phyloP scores from a whole-genome alignment of 345 rosid genomes.

The Cardamine occulta region DNA sequence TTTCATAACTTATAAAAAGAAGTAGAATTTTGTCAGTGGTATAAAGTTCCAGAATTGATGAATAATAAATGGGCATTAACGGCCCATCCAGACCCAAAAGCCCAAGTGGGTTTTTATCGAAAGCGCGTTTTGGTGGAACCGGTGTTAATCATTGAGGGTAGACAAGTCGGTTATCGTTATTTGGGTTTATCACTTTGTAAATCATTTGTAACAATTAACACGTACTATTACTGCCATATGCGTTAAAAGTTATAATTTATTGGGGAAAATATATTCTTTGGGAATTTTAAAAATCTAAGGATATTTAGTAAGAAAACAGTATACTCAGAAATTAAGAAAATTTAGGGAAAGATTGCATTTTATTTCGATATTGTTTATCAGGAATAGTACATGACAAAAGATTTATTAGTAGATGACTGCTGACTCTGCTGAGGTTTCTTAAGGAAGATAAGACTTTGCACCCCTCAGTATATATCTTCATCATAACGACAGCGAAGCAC shows the following conservation, averaged over 20 bases:
- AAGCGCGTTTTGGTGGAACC: neutral
- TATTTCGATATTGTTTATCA: neutral
- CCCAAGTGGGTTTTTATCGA: neutral
- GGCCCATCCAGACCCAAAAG: conserved; percentile 2
- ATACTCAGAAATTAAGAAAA: neutral
- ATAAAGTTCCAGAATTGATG: neutral
- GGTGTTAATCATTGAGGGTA: neutral
- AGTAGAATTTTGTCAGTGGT: neutral
- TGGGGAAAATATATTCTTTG: neutral
- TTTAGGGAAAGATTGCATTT: neutral
- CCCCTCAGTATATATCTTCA: neutral
- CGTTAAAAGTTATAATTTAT: neutral
- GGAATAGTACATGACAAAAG: neutral
- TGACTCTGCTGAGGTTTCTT: neutral
- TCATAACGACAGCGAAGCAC: conserved; percentile 18
- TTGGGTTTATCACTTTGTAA: neutral
- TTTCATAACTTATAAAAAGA: neutral
- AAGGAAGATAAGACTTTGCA: neutral
- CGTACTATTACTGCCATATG: neutral
- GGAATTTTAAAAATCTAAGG: neutral
- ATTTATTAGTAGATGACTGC: conserved; percentile 1
- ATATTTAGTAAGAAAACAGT: neutral
- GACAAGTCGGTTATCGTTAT: neutral
- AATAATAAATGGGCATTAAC: neutral
- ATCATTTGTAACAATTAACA: neutral